Evolutionary conservation across 2,329 filamentous ascomycete species (phyloP).

Genomic region (Ophiostoma tasmaniense): DNA sequence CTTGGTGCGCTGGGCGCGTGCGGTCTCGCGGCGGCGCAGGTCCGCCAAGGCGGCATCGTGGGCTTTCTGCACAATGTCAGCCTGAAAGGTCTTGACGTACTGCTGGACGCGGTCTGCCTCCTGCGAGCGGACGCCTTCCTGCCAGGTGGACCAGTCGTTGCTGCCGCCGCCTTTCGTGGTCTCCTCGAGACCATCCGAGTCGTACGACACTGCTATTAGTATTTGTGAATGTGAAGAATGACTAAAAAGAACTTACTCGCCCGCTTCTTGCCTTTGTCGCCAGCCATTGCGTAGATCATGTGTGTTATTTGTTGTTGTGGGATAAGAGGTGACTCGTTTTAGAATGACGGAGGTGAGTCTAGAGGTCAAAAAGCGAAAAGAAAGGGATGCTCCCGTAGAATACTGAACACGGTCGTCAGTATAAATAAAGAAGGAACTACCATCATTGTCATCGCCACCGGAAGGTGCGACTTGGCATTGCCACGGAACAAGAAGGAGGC

Average conservation of each 20-base stretch:
- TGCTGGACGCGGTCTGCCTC: constrained; percentile 19
- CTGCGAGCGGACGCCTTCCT: constrained; percentile 15
- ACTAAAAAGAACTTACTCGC: not conserved
- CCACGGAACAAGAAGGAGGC: not conserved
- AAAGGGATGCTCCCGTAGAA: not conserved
- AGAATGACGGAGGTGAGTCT: too few relatives aligned
- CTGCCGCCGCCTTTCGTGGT: not conserved
- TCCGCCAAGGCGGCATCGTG: constrained; percentile 11
- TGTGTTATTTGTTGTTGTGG: not conserved
- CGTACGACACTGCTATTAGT: not conserved
- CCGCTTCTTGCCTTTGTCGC: constrained; percentile 1
- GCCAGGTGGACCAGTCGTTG: constrained; percentile 15
- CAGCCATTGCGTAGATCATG: not conserved
- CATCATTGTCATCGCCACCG: not conserved
- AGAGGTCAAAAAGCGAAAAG: not conserved
- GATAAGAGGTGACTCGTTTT: not conserved
- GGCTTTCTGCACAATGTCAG: constrained; percentile 7
- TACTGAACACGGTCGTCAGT: not conserved
- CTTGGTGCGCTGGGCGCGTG: not conserved
- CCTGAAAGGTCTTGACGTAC: constrained; percentile 16
- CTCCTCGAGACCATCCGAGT: not conserved
- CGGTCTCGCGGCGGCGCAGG: constrained; percentile 9
- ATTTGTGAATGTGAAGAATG: not conserved
- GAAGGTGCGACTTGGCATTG: not conserved
- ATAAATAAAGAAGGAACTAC: not conserved